Evolutionary conservation across 108 stramenopile species (phyloP), one percentile per base, ranked within the genome.

Genomic region (Hondaea fermentalgiana): DNA sequence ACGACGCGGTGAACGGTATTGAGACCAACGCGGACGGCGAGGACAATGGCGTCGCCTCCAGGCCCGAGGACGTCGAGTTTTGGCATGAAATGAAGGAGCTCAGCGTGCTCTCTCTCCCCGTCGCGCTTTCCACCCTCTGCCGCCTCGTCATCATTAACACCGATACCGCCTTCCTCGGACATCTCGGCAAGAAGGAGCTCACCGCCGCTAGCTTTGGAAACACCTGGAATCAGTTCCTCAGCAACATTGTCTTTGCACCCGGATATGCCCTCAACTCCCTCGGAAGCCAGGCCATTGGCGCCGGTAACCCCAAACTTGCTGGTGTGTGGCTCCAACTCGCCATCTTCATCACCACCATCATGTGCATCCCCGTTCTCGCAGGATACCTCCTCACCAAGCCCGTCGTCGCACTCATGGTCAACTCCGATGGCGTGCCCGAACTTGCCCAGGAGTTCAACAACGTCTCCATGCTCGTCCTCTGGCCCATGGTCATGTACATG

Each of bases 221-320:
- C 76, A 83, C 76, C n/a, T 83, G 76, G 76, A 83, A 53, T 4
- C 76, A 83, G 76, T 83, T 83, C 3, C 76, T 83, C 25, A 53
- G 49, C 45, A 83, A 83, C 76, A 53, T 83, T 3, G 51, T 23
- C 51, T 83, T 83, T 28, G 76, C 76, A 23, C 76, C 76, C 28
- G 89, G 89, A 21, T 51, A 89, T 53, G 89, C 89, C 29, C 89
- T 89, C 5, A 89, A 87, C 72, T 58, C 76, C 21, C 89, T 89
- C 72, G 35, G 57, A 14, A 44, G 35, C 51, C 89, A 89, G 58
- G 89, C 89, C 12, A 71, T 89, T 57, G 89, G 89, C 59, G 89
- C 89, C 23, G 89, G 89, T 0, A 89, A 89, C 76, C 89, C 83
- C 19, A 89, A 89, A 57, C 89, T 89, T 44, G 83, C 76, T 23